Conservation (phyloP, 1,284 basidiomycete species). For the Apiotrichum gracile region DNA sequence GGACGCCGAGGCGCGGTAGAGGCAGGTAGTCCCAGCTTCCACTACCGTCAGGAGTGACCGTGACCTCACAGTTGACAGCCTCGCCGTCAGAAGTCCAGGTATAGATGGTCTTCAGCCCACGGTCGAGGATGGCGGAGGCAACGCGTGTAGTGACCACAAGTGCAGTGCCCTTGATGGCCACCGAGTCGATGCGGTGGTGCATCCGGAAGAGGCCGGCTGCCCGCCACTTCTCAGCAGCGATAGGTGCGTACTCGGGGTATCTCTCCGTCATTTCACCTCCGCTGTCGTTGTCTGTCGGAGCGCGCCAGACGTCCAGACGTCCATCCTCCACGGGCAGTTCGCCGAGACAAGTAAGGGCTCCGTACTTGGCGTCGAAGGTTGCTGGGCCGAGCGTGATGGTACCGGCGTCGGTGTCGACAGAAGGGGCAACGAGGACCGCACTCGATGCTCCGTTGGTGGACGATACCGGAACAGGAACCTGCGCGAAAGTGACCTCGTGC, state of each 20-base stretch:
- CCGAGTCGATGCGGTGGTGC: not conserved
- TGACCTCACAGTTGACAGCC: constrained; percentile 3
- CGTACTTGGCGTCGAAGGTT: constrained; percentile 2
- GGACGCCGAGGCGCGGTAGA: constrained; percentile 18
- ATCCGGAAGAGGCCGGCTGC: not conserved
- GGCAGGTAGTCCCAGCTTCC: constrained; percentile 11
- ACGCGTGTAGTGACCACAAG: not conserved
- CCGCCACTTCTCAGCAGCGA: not conserved
- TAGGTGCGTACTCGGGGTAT: not conserved
- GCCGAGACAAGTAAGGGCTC: not conserved
- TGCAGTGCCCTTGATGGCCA: not conserved
- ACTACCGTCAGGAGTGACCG: constrained; percentile 6
- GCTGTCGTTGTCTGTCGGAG: constrained; percentile 16
- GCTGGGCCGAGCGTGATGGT: constrained; percentile 9
- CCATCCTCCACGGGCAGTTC: not conserved
- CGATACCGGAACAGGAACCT: not conserved
- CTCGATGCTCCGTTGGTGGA: not conserved
- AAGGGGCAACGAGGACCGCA: not conserved
- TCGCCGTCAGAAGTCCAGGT: constrained; percentile 2
- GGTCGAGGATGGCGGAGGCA: constrained; percentile 5
- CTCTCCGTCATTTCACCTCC: not conserved
- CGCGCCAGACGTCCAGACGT: constrained; percentile 17
- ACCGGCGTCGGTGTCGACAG: not conserved
- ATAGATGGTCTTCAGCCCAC: constrained; percentile 11
- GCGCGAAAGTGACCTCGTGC: constrained; percentile 21